Evolutionary conservation across 345 rosid species (phyloP), one percentile per base, ranked within the genome.

Genomic region (Geranium brycei): DNA sequence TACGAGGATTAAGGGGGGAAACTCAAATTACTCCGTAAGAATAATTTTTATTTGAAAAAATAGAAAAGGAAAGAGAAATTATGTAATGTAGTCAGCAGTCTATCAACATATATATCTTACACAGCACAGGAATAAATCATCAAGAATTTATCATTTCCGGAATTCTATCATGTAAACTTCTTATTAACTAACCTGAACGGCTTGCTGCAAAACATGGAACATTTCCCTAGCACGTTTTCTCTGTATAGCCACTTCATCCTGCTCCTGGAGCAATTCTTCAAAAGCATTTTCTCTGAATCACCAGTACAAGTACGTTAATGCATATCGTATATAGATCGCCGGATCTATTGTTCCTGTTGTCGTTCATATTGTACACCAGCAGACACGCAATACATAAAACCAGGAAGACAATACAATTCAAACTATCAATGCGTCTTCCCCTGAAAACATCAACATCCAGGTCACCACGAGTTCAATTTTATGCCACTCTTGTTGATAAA

Each of bases 191-290:
- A 80, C 84, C 81, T 73, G 67, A 17, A 77, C 62, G 14, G 79
- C 78, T 57, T 77, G 76, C 60, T 73, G 62, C 53, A 80, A 60
- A 64, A 70, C 75, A 58, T 0, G 58, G 62, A 57, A 65, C 38
- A 65, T 19, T 66, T 73, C 80, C 35, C 16, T 58, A 0, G 75
- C 59, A 0, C 28, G 67, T 57, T 66, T 67, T 73, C 81, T 71
- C 61, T 66, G 64, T 31, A 47, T 31, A 12, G 17, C 71, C 47
- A 71, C 7, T 41, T 68, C 80, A 0, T 75, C 78, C 13, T 62
- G 55, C 72, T 80, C 84, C 71, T 73, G 72, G 17, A 80, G 75
- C 60, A 77, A 59, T 60, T 75, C 80, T 67, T 80, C 78, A 7
- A 69, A 65, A 17, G 71, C 72, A 61, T 31, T 57, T 41, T 80